phyloP scores from a whole-genome alignment of 306 rosid genomes.

The Trifolium pratense region DNA sequence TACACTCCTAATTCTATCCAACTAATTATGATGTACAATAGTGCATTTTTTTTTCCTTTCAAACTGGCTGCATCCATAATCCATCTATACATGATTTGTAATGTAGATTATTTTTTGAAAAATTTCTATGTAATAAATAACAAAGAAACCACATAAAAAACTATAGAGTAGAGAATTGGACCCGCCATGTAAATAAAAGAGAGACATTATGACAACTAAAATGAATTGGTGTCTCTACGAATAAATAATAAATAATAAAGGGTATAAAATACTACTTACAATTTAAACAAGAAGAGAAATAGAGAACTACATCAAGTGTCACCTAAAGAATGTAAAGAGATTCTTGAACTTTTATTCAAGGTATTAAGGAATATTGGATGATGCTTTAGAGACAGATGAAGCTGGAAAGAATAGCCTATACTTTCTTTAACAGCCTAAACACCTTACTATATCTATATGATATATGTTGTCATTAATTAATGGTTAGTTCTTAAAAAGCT shows the following conservation, averaged over 20 bases:
- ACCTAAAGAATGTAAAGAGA: background rate
- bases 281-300: background rate
- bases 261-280: background rate
- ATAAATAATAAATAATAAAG: background rate
- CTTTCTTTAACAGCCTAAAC: background rate
- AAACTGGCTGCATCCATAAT: no score
- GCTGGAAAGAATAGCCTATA: conserved; percentile 23
- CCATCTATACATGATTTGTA: no score
- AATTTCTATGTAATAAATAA: background rate
- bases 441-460: no score
- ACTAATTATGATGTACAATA: no score
- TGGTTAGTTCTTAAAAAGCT: background rate
- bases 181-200: background rate
- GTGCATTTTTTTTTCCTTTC: no score
- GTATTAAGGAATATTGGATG: conserved; percentile 27
- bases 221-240: conserved; percentile 12
- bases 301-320: background rate
- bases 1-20: no score
- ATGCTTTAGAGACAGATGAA: conserved; percentile 20
- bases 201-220: conserved; percentile 7
- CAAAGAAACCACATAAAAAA: background rate
- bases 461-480: conserved; percentile 8
- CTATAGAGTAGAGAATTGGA: background rate
- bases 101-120: background rate
- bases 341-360: conserved; percentile 22